Percentiles rank a stretch among this genome's conserved stretches.
These are phyloP conservation scores for Manihot esculenta DNA, from an alignment of 441 rosid genomes.

Conservation along the genomic window DNA sequence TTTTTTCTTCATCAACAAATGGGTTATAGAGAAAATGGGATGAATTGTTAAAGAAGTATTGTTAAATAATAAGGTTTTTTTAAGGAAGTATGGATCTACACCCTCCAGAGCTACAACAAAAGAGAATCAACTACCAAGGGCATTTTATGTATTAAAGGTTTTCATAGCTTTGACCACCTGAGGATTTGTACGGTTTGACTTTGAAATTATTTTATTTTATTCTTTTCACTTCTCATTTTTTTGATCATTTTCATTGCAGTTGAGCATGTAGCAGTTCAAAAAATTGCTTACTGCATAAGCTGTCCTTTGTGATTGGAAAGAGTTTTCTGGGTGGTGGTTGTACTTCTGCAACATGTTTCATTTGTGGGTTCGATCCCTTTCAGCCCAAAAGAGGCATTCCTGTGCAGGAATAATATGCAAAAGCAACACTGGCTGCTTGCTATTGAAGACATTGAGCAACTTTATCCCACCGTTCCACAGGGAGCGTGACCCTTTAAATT, in stretches of 20 bases:
- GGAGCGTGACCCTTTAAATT: background rate
- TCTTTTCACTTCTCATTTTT: background rate
- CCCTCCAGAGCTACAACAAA: too few relatives aligned
- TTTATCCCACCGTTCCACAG: background rate
- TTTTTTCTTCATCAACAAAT: too few relatives aligned
- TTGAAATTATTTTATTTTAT: too few relatives aligned
- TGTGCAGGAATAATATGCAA: conserved; percentile 18
- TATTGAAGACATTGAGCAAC: background rate
- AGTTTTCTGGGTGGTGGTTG: background rate
- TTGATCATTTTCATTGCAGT: background rate
- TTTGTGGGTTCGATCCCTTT: conserved; percentile 41
- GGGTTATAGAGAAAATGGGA: too few relatives aligned
- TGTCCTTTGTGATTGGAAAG: background rate
- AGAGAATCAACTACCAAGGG: too few relatives aligned
- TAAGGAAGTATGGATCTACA: too few relatives aligned
- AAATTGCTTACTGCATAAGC: background rate
- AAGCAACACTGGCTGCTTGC: conserved; percentile 10
- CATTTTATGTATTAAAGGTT: too few relatives aligned
- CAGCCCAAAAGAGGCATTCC: conserved; percentile 32
- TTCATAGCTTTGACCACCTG: too few relatives aligned
- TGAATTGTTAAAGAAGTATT: too few relatives aligned
- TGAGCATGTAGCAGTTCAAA: background rate
- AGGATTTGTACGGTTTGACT: too few relatives aligned
- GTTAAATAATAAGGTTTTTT: too few relatives aligned
- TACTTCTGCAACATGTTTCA: conserved; percentile 36